phyloP scores from a whole-genome alignment of 176 grass and related monocot genomes.

The Elaeis guineensis region DNA sequence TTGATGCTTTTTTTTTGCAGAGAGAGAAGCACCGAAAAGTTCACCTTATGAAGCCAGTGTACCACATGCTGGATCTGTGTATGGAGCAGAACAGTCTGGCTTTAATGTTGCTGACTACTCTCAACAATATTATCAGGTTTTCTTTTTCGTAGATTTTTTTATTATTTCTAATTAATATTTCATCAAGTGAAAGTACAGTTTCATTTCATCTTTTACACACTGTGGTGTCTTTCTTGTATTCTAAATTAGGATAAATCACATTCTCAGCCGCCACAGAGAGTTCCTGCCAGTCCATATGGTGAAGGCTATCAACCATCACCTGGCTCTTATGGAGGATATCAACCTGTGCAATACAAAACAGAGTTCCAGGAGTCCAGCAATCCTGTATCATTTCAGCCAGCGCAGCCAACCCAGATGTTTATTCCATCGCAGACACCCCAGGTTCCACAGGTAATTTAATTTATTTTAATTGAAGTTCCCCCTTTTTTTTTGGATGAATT shows the following conservation, averaged over 20 bases:
- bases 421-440: constrained; percentile 36
- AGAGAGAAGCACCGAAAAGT: constrained; percentile 29
- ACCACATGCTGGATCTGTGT: constrained; percentile 19
- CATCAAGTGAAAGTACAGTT: neutral
- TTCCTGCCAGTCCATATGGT: neutral
- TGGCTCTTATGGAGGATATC: constrained; percentile 37
- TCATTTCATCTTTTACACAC: neutral
- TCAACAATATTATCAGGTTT: constrained; percentile 65
- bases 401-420: constrained; percentile 54
- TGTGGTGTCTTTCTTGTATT: neutral
- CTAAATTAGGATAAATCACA: neutral
- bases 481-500: neutral
- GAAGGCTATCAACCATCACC: constrained; percentile 6
- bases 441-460: constrained; percentile 45
- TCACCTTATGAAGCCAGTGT: constrained; percentile 17
- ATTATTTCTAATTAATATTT: neutral
- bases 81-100: constrained; percentile 22
- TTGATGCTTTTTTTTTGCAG: constrained; percentile 22
- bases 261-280: neutral
- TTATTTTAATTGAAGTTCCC: constrained; percentile 1
- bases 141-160: neutral
- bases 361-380: constrained; percentile 33
- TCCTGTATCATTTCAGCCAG: constrained; percentile 49
- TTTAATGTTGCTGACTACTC: constrained; percentile 24
- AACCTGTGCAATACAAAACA: constrained; percentile 21